Evolutionary conservation across 495 filamentous ascomycete species (phyloP).

Genomic region (Evernia prunastri): DNA sequence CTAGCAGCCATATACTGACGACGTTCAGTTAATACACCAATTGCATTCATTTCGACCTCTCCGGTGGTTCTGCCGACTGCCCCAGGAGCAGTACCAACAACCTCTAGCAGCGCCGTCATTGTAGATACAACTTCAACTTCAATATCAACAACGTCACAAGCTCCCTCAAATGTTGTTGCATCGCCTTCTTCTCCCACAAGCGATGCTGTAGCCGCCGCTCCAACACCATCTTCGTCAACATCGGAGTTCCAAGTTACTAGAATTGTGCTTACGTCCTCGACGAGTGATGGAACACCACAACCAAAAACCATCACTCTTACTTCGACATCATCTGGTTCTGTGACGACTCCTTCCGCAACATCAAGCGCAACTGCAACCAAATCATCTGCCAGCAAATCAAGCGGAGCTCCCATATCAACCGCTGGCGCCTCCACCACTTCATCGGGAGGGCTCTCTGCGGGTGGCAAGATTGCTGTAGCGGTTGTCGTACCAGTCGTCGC

Average conservation of each 20-base stretch:
- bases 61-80: background rate
- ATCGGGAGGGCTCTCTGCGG: conserved; percentile 50
- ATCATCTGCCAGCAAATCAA: conserved; percentile 23
- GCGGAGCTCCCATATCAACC: conserved; percentile 20
- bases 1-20: background rate
- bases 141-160: conserved; percentile 1
- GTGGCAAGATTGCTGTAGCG: conserved; percentile 78
- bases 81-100: background rate
- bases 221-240: conserved; percentile 26
- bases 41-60: background rate
- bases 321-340: conserved; percentile 27
- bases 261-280: conserved; percentile 22
- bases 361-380: conserved; percentile 21
- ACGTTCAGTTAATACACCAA: background rate
- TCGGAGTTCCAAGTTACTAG: conserved; percentile 29
- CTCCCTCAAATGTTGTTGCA: conserved; percentile 6
- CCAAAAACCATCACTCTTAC: conserved; percentile 19
- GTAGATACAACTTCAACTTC: background rate
- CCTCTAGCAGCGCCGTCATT: background rate
- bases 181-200: background rate
- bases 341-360: conserved; percentile 6
- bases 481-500: conserved; percentile 90
- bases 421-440: conserved; percentile 21
- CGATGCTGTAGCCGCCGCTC: conserved; percentile 21
- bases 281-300: conserved; percentile 17